A percentile compares a stretch with the other conserved stretches of the same genome.
Evolutionary conservation across 106 monocot species (phyloP).

Genomic region (Phalaenopsis equestris): DNA sequence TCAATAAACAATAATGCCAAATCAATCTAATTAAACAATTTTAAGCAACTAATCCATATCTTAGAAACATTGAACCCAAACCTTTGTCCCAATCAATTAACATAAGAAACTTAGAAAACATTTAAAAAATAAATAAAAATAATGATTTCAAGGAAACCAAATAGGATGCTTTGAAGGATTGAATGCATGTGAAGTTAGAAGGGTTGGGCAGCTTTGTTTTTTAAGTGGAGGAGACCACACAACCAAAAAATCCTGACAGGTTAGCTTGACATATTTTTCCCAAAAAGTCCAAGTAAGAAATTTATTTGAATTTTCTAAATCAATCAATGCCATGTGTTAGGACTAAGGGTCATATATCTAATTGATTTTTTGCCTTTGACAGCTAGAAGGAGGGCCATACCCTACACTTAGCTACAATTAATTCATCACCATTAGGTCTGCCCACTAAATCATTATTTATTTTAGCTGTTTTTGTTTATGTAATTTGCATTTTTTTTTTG

Average conservation of each 20-base stretch:
- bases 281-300: neutral
- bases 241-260: neutral
- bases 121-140: too few species aligned
- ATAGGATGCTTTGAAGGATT: neutral
- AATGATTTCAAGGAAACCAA: neutral
- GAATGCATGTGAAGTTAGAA: conserved; percentile 2
- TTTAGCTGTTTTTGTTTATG: too few species aligned
- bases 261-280: neutral
- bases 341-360: neutral
- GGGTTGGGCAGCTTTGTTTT: neutral
- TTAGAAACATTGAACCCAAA: too few species aligned
- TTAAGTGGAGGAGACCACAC: neutral
- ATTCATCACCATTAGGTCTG: neutral
- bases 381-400: neutral
- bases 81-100: too few species aligned
- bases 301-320: neutral
- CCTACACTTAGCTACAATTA: neutral
- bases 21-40: too few species aligned
- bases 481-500: too few species aligned
- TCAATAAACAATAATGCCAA: too few species aligned
- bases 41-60: too few species aligned
- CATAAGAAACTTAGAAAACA: too few species aligned
- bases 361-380: neutral
- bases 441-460: neutral
- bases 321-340: neutral